Base-by-base conservation (phyloP, 106 monocot species). In the Platanthera guangdongensis region DNA sequence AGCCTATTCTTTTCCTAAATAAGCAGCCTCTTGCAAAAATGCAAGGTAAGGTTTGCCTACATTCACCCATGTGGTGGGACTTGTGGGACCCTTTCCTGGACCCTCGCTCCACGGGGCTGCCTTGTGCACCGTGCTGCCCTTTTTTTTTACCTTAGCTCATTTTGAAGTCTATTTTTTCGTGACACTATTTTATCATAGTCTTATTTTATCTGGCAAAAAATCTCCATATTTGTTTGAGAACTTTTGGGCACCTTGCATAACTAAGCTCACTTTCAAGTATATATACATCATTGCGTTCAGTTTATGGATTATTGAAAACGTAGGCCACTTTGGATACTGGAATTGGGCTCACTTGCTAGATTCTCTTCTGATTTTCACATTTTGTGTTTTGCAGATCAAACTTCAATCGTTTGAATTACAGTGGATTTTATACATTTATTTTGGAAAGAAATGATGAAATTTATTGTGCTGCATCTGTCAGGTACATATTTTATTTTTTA, bases 361-460 rank as follows among this genome's bases (percentile, higher is more conserved):
- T 60, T 60, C 21, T 60, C 30, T 30, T 30, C 12, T 30, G 30
- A 4, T 32, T 65, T 8, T 16, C 15, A 47, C 47, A 15, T 7
- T 48, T 70, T 70, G 32, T 71, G 51, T 51, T 78, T 85, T 77
- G 73, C 78, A 99, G 99, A 72, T 94, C 99, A 53, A 99, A 99
- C 78, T 92, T 99, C 76, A 88, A 79, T 47, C 82, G 99, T 50
- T 74, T 99, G 57, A 83, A 87, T 76, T 99, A 87, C 64, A 74
- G 77, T 75, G 94, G 99, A 9, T 99, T 99, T 80, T 94, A 99
- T 69, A 91, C 89, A 60, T 90, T 99, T 77, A 52, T 94, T 81
- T 81, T 99, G 74, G 99, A 94, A 79, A 73, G 79, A 39, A 88
- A 79, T 5, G 99, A 99, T 90, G 99, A 99, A 81, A 85, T 99